phyloP scores from a whole-genome alignment of 2,329 filamentous ascomycete genomes.

The Alternaria arbusti region DNA sequence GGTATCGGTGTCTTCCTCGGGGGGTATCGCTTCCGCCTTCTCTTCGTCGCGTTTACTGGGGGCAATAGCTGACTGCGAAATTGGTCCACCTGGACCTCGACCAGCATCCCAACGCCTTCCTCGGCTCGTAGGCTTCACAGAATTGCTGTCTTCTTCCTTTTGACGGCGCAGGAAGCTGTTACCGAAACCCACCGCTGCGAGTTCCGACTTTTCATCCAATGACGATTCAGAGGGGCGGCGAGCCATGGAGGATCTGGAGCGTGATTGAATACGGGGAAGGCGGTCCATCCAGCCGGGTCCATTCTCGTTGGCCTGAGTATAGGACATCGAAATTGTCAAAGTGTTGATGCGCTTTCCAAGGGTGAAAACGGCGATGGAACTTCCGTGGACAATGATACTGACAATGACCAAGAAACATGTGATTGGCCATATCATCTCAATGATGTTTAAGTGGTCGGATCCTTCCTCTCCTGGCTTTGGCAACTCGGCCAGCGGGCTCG shows the following conservation, averaged over 20 bases:
- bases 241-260: conserved; percentile 75
- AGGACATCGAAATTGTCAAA: conserved; percentile 91
- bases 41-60: conserved; percentile 59
- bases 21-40: conserved; percentile 38
- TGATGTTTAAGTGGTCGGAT: conserved; percentile 70
- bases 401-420: conserved; percentile 91
- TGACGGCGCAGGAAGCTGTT: conserved; percentile 82
- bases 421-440: conserved; percentile 93
- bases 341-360: conserved; percentile 98
- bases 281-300: conserved; percentile 95
- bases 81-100: conserved; percentile 81
- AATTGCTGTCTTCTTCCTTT: conserved; percentile 71
- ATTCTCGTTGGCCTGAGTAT: conserved; percentile 87
- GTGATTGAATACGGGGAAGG: conserved; percentile 80
- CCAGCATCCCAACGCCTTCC: conserved; percentile 74
- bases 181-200: conserved; percentile 70
- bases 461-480: conserved; percentile 56
- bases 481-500: conserved; percentile 73
- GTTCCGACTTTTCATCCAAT: conserved; percentile 64
- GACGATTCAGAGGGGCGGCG: conserved; percentile 67
- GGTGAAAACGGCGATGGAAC: conserved; percentile 97
- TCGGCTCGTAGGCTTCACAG: conserved; percentile 60
- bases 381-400: conserved; percentile 95
- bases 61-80: conserved; percentile 87
- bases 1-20: conserved; percentile 55